A percentile compares a stretch with the other conserved stretches of the same genome.
phyloP scores from a whole-genome alignment of 23 red algal genomes.

The Gracilaria vermiculophylla region DNA sequence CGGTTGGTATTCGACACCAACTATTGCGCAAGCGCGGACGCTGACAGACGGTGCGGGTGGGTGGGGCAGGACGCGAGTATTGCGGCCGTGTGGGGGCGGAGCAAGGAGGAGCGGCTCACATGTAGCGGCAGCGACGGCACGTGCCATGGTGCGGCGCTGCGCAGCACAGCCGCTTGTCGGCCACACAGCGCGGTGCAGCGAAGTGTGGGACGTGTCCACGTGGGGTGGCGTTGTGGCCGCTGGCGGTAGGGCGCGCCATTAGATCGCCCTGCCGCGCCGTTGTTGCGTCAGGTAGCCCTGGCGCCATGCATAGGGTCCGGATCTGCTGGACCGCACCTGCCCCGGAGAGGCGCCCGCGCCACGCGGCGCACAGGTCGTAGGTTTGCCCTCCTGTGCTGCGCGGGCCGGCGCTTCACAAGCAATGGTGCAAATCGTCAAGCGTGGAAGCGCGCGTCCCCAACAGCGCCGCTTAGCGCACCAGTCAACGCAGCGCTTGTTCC shows the following conservation, averaged over 20 bases:
- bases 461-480: not conserved
- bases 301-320: not conserved
- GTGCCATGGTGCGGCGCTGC: not conserved
- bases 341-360: not conserved
- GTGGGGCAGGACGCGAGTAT: no score
- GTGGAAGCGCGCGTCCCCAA: slow-evolving; percentile 33
- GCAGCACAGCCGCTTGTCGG: not conserved
- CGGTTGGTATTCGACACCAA: not conserved
- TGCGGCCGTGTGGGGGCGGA: no score
- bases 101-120: no score
- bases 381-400: not conserved
- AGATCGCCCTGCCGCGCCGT: not conserved
- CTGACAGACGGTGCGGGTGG: not conserved
- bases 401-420: slow-evolving; percentile 32
- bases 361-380: not conserved
- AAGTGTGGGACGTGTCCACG: not conserved
- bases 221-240: not conserved
- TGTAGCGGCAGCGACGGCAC: not conserved
- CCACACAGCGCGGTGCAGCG: not conserved
- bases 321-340: not conserved
- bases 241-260: not conserved
- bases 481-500: not conserved
- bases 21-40: not conserved
- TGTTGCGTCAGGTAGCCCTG: slow-evolving; percentile 5
- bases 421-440: slow-evolving; percentile 14